Conservation (phyloP, 805 yeast species). For the Nakazawaea wyomingensis region DNA sequence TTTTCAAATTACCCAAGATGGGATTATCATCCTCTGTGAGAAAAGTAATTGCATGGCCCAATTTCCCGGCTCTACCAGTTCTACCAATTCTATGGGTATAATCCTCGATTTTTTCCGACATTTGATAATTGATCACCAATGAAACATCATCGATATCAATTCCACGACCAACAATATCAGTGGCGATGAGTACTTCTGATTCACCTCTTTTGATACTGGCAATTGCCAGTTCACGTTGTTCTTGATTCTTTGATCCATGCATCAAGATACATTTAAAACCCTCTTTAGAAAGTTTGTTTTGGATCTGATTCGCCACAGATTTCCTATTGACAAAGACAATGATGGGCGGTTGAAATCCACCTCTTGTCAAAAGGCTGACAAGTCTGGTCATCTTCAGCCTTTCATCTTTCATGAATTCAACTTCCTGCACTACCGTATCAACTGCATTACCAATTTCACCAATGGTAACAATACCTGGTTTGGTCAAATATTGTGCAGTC, state of each 20-base stretch:
- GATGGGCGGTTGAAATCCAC: slow-evolving; percentile 45
- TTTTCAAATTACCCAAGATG: slow-evolving; percentile 45
- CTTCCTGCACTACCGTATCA: slow-evolving; percentile 65
- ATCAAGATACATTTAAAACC: slow-evolving; percentile 54
- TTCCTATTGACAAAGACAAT: slow-evolving; percentile 81
- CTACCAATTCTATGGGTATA: slow-evolving; percentile 93
- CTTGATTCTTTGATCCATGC: slow-evolving; percentile 87
- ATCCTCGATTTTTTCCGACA: slow-evolving; percentile 73
- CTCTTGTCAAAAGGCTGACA: slow-evolving; percentile 28
- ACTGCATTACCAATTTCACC: slow-evolving; percentile 65
- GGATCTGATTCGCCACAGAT: slow-evolving; percentile 63
- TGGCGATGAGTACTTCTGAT: slow-evolving; percentile 71
- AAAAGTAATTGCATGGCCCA: slow-evolving; percentile 74
- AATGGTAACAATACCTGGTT: slow-evolving; percentile 61
- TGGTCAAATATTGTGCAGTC: slow-evolving; percentile 52
- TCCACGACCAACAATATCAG: slow-evolving; percentile 96
- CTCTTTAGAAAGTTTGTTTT: slow-evolving; percentile 40
- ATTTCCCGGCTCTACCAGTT: slow-evolving; percentile 91
- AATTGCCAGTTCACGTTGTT: slow-evolving; percentile 76
- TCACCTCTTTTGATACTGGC: slow-evolving; percentile 48
- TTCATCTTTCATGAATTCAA: slow-evolving; percentile 44
- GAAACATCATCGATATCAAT: slow-evolving; percentile 86
- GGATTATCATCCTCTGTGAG: slow-evolving; percentile 52
- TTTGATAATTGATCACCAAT: slow-evolving; percentile 80
- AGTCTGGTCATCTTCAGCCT: slow-evolving; percentile 41